Evolutionary conservation across 2,329 filamentous ascomycete species (phyloP).

Genomic region (Metarhizium humberi): DNA sequence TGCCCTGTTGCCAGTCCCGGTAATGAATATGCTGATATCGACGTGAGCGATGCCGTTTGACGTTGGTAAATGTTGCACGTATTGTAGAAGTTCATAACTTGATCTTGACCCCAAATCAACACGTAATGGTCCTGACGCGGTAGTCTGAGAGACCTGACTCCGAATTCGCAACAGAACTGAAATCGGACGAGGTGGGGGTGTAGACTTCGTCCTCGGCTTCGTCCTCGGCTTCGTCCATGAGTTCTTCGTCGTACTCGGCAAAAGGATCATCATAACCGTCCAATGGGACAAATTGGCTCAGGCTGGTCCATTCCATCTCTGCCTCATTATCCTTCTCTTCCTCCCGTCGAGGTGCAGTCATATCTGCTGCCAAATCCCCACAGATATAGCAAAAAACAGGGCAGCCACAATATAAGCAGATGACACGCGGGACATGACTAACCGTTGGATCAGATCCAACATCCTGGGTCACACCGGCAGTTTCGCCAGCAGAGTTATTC

Average conservation of each 20-base stretch:
- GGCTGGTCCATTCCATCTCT: conserved; percentile 13
- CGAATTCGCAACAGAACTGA: conserved; percentile 12
- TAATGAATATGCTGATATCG: neutral
- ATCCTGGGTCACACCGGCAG: conserved; percentile 93
- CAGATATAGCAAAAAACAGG: conserved; percentile 34
- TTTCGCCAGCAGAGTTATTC: conserved; percentile 85
- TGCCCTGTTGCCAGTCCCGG: conserved; percentile 12
- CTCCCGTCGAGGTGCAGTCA: conserved; percentile 7
- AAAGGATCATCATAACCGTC: conserved; percentile 20
- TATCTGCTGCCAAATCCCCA: conserved; percentile 16
- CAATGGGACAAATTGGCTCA: conserved; percentile 20
- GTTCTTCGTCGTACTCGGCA: conserved; percentile 30
- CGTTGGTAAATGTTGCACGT: too few relatives aligned
- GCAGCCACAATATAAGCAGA: conserved; percentile 38
- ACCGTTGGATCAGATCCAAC: conserved; percentile 97
- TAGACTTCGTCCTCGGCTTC: neutral
- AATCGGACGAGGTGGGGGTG: conserved; percentile 4
- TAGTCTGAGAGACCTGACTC: conserved; percentile 13
- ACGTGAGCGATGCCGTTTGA: conserved; percentile 1
- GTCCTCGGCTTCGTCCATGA: conserved; percentile 13
- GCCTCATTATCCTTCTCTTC: conserved; percentile 8
- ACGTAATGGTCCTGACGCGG: conserved; percentile 13
- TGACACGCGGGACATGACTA: conserved; percentile 47
- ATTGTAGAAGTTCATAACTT: too few relatives aligned
- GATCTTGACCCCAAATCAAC: neutral